Percentiles rank a stretch among this genome's conserved stretches.
These are phyloP conservation scores for Casuarina glauca DNA, from an alignment of 306 rosid species.

Conservation along the genomic window DNA sequence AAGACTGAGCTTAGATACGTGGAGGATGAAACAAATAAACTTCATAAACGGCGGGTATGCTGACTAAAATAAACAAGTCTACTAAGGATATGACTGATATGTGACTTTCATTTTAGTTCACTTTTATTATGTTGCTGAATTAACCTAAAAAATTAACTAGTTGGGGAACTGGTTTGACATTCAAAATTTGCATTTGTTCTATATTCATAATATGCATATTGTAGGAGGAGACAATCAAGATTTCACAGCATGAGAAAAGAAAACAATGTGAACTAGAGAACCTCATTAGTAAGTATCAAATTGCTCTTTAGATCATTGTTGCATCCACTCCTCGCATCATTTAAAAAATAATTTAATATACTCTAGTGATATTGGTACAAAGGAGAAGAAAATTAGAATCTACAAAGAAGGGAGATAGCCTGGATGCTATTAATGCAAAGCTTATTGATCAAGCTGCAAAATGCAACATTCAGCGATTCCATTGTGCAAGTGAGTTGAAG, in stretches of 20 bases:
- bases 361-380: slow-evolving; percentile 53
- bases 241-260: slow-evolving; percentile 44
- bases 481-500: slow-evolving; percentile 62
- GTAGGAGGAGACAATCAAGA: slow-evolving; percentile 57
- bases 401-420: slow-evolving; percentile 53
- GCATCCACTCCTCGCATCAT: slow-evolving; percentile 8
- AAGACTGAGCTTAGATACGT: slow-evolving; percentile 52
- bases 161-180: slow-evolving; percentile 2
- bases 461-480: slow-evolving; percentile 53
- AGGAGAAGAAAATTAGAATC: slow-evolving; percentile 53
- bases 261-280: slow-evolving; percentile 45
- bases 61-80: background rate
- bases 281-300: slow-evolving; percentile 53
- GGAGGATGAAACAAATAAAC: slow-evolving; percentile 61
- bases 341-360: slow-evolving; percentile 16
- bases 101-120: background rate
- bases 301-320: slow-evolving; percentile 22
- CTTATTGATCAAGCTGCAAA: slow-evolving; percentile 62
- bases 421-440: slow-evolving; percentile 58
- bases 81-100: slow-evolving; percentile 2
- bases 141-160: slow-evolving; percentile 9
- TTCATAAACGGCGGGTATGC: slow-evolving; percentile 68
- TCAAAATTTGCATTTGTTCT: slow-evolving; percentile 11
- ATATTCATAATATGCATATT: slow-evolving; percentile 17
- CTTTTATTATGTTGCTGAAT: background rate